These are phyloP conservation scores for Naegleria lovaniensis DNA, from an alignment of 208 protist genomes.

Conservation along the genomic window DNA sequence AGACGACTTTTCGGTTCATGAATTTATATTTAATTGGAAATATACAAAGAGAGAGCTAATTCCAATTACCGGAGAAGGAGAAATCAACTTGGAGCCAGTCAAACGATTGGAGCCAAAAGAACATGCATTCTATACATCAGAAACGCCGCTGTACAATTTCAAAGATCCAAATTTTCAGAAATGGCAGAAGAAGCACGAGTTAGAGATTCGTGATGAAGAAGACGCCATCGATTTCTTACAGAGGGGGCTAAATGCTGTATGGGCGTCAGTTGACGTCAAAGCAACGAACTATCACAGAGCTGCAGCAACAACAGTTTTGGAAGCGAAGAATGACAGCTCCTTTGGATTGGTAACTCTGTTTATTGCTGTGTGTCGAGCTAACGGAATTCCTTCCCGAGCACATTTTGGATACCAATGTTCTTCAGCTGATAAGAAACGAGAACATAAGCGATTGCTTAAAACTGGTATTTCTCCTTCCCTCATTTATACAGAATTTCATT, in stretches of 20 bases:
- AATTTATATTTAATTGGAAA: neutral
- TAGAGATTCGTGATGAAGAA: neutral
- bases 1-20: neutral
- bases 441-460: neutral
- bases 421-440: neutral
- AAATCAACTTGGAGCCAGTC: neutral
- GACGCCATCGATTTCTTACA: neutral
- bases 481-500: neutral
- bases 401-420: neutral
- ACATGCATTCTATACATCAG: neutral
- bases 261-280: neutral
- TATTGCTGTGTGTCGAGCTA: neutral
- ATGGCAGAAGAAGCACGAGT: neutral
- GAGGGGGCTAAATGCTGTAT: neutral
- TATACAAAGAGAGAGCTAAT: constrained; percentile 5
- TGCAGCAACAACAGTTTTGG: neutral
- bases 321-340: neutral
- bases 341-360: neutral
- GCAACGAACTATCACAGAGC: neutral
- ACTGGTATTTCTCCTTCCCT: neutral
- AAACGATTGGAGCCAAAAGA: neutral
- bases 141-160: neutral
- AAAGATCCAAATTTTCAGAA: neutral
- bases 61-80: neutral
- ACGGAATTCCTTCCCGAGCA: neutral